phyloP scores from a whole-genome alignment of 2,329 filamentous ascomycete genomes.

The Aureobasidium sp. region DNA sequence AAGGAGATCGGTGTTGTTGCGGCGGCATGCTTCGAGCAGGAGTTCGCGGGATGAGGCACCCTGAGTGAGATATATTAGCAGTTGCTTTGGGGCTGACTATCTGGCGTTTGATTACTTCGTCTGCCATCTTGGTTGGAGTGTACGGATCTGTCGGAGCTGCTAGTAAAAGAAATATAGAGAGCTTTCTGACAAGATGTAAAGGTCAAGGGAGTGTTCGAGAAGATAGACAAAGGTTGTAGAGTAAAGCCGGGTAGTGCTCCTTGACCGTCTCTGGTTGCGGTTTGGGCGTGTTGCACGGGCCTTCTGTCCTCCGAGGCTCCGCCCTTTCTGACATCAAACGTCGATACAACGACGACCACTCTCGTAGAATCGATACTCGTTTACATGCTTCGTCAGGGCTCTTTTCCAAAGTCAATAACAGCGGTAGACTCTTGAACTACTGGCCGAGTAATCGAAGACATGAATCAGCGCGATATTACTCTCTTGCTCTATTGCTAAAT shows the following conservation, averaged over 20 bases:
- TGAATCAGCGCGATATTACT: too few relatives aligned
- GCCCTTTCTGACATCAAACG: neutral
- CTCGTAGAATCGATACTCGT: neutral
- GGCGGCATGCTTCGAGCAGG: conserved; percentile 84
- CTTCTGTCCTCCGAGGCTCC: neutral
- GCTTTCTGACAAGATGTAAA: neutral
- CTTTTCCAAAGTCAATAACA: too few relatives aligned
- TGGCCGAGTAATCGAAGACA: too few relatives aligned
- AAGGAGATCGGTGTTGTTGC: conserved; percentile 84
- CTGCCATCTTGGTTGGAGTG: conserved; percentile 9
- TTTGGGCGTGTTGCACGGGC: neutral
- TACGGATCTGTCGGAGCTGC: neutral
- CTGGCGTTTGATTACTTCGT: conserved; percentile 12
- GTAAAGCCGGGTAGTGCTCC: neutral
- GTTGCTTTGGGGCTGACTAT: neutral
- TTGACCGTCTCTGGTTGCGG: neutral
- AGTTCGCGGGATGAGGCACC: conserved; percentile 79
- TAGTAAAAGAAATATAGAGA: neutral
- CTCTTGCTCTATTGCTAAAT: too few relatives aligned
- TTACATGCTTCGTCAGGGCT: neutral
- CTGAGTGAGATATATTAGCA: neutral
- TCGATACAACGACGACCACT: neutral
- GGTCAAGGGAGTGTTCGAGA: neutral
- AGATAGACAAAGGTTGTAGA: neutral
- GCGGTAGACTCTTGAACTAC: too few relatives aligned